Base-by-base conservation (phyloP, 208 protist genomes). In the Acanthamoeba divionensis region DNA sequence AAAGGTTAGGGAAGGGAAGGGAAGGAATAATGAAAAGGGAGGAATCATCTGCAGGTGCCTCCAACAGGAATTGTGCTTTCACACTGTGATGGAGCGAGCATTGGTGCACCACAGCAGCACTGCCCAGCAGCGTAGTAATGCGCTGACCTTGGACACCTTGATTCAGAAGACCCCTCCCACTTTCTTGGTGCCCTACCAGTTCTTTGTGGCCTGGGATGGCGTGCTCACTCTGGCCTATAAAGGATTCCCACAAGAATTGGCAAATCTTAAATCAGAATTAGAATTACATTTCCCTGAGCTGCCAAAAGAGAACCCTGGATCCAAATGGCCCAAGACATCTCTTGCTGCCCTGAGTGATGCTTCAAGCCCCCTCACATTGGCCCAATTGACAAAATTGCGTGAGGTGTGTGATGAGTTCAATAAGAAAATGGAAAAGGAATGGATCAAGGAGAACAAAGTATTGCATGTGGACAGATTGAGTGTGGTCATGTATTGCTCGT, bases 271-370 rank as follows among this genome's bases (percentile, higher is more conserved):
- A n/a, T n/a, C 54, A n/a, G 48, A 38, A 29, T 24, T 82, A 15
- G 24, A 33, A n/a, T 52, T 45, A 26, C 71, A 50, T 52, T 82
- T 82, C 3, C 71, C 71, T 33, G 71, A 82, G 15, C 71, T 82
- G 71, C 71, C 47, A 7, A 18, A 44, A 80, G 71, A 82, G 71
- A 82, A 82, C 71, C 71, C 71, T 15, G 71, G 71, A 45, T 63
- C 48, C 71, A 82, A 62, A 24, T 82, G 71, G 71, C 71, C 71
- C 2, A 82, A 82, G 71, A 82, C 71, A 4, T 63, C 71, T 6
- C 71, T 82, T 24, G 71, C 48, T 13, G 71, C 71, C 48, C 47
- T 82, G 48, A 52, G 48, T 44, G 47, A 52, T 13, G 41, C 8
- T n/a, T 12, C 48, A 33, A 29, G 26, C 8, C 71, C 47, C 26